Base-by-base conservation (phyloP, 805 yeast genomes). In the Monosporozyma aerobia region DNA sequence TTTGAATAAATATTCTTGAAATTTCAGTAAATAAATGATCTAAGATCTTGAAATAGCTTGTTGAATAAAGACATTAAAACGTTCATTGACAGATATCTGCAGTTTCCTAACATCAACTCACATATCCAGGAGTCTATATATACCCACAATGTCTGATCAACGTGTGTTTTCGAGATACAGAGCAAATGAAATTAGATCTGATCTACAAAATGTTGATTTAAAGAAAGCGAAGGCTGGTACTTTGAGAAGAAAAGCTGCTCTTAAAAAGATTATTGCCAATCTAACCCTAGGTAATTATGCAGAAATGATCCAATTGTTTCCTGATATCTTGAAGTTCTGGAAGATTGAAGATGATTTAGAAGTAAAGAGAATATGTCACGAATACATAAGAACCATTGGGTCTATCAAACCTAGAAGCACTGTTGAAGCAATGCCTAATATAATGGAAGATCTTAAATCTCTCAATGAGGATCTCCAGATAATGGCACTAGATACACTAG, bases 181-280 rank as follows among this genome's bases (percentile, higher is more conserved):
- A 49, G 70, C 75, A 0, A 56, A 54, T 43, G 76, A 73, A 49
- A 61, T 73, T 13, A 50, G 59, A 19, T 52, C 62, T 2, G 73
- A 69, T 53, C 49, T 69, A 13, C 69, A 70, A 33, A 60, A 57
- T 40, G 56, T 63, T 6, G 73, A 72, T 29, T 73, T 71, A 54
- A 76, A 73, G 63, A 75, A 74, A 59, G 59, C 70, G 19, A 72
- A 68, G 50, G 59, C 69, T 2, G 62, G 65, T 25, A 63, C 59
- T 3, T 53, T 68, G n/a, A 72, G 67, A 56, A 65, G 65, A 47
- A 80, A 77, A 59, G 69, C 72, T 10, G 76, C 82, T 1, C 65
- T 92, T 61, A 83, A 83, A 65, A 86, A 85, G 61, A 77, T 89
- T 29, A 75, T 90, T 7, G 92, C 96, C 44, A 90, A 90, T 67